Base-by-base conservation (phyloP, 768 basidiomycete species). In the Mycena epipterygia region DNA sequence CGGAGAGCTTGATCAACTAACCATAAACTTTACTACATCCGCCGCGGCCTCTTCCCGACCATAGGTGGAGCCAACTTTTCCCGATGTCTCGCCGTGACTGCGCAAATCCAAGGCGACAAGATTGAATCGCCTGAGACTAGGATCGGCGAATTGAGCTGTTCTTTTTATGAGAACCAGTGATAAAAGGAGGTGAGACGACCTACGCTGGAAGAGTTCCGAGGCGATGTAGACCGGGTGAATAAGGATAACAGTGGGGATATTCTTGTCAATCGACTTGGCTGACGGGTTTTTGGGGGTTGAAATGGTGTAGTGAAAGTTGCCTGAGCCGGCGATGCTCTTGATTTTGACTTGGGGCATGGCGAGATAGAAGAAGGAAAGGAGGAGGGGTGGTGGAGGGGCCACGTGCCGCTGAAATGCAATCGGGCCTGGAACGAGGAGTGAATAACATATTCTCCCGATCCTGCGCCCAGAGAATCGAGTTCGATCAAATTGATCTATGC, bases 81-180 rank as follows among this genome's bases (percentile, higher is more conserved):
- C 80, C 29, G 69, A 70, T 16, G 83, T 82, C 14, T 76, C 73
- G 14, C 83, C 84, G 68, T 76, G 76, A 2, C 74, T 76, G n/a
- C 82, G 81, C 55, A 79, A 71, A 51, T 85, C 82, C 25, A 84
- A 59, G 25, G 76, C 76, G 21, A 85, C 73, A 12, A 83, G 79
- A 70, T 84, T 85, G 75, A 83, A 84, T 41, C 78, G 78, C 32
- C 84, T 76, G 13, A 84, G 75, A 11, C 67, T 68, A 27, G 78
- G 76, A 68, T 84, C 82, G 4, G 79, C 64, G 52, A 84, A 84
- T 67, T 84, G 83, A 44, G 73, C 83, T 83, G 41, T 27, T 37
- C 23, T 35, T 4, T 35, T 21, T 21, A 23, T 5, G 13, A 13
- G 33, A 16, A 55, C 21, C 32, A 11, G 5, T 33, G 23, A 23